Conservation (phyloP, 441 rosid genomes). For the Populus hybrid region DNA sequence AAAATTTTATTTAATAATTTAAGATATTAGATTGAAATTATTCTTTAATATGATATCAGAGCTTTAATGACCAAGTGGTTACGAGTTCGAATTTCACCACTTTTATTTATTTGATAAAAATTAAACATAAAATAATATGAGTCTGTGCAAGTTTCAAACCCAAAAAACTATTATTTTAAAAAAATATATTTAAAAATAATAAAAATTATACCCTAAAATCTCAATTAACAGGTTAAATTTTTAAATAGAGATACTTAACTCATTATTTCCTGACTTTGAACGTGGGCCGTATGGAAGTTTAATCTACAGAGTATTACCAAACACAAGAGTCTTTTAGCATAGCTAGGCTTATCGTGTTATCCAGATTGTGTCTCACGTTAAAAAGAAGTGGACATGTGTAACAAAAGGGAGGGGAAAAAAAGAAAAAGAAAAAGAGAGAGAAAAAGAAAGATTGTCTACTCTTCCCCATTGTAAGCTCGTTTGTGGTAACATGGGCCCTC, state of each 20-base stretch:
- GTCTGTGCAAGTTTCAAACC: fast-evolving
- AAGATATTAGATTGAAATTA: too few species aligned
- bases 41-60: too few species aligned
- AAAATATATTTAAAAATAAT: too few species aligned
- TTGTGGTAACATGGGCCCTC: slow-evolving; percentile 27
- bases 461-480: slow-evolving; percentile 5
- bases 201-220: too few species aligned
- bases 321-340: slow-evolving; percentile 14
- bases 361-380: slow-evolving; percentile 18
- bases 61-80: too few species aligned
- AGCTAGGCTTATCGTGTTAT: slow-evolving; percentile 32
- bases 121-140: too few species aligned
- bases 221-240: too few species aligned
- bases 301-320: slow-evolving; percentile 8
- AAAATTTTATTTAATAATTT: too few species aligned
- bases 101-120: too few species aligned
- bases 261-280: not conserved
- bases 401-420: not conserved
- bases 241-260: too few species aligned
- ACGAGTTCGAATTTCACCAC: too few species aligned
- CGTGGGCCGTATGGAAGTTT: slow-evolving; percentile 20
- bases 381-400: slow-evolving; percentile 24
- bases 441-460: slow-evolving; percentile 15
- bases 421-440: slow-evolving; percentile 13
- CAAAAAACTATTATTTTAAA: too few species aligned